phyloP scores from a whole-genome alignment of 2,329 filamentous ascomycete genomes.

The Stenocarpella maydis region DNA sequence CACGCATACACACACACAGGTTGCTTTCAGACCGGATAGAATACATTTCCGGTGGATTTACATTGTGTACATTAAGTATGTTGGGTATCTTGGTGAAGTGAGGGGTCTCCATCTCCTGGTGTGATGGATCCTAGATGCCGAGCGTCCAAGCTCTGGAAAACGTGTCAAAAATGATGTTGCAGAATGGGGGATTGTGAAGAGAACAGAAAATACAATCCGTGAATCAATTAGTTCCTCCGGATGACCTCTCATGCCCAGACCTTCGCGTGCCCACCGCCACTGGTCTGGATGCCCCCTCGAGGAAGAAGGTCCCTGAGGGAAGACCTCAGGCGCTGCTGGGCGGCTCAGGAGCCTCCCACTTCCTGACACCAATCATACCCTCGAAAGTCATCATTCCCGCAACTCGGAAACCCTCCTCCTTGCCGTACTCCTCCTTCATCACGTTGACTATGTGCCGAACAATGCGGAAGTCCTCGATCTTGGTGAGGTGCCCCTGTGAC shows the following conservation, averaged over 20 bases:
- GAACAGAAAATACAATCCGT: neutral
- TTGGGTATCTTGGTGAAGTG: neutral
- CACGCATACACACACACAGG: neutral
- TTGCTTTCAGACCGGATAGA: neutral
- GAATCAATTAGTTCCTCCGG: neutral
- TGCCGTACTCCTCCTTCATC: constrained; percentile 35
- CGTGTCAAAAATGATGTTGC: neutral
- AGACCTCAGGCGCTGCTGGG: neutral
- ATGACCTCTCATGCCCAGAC: constrained; percentile 35
- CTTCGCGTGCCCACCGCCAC: constrained; percentile 41
- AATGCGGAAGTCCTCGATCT: constrained; percentile 37
- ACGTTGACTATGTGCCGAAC: constrained; percentile 34
- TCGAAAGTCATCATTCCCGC: constrained; percentile 40
- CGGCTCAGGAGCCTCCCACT: constrained; percentile 39
- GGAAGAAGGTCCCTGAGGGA: constrained; percentile 38
- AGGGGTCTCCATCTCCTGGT: neutral
- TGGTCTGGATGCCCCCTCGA: constrained; percentile 44
- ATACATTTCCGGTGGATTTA: neutral
- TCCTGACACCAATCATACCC: constrained; percentile 41
- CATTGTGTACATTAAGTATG: neutral
- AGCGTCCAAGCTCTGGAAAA: neutral
- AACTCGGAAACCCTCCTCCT: constrained; percentile 30
- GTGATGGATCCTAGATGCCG: neutral
- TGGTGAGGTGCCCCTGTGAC: constrained; percentile 44
- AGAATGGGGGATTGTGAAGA: neutral